These are phyloP conservation scores for Penicillium palitans DNA, from an alignment of 2,329 filamentous ascomycete genomes.

Conservation along the genomic window DNA sequence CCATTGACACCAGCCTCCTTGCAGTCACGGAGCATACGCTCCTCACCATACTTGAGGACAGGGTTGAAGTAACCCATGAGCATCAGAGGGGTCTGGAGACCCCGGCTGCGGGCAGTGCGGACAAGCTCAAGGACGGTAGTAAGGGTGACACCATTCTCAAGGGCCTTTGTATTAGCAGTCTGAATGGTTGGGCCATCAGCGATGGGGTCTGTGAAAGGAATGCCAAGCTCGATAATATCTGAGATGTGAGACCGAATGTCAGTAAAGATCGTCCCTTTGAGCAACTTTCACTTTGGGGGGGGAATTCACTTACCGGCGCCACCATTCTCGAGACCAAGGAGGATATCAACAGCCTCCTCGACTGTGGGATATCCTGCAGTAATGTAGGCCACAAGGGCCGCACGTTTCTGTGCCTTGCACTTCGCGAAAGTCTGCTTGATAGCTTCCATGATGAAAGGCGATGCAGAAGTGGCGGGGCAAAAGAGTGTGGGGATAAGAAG, in stretches of 20 bases:
- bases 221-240: constrained; percentile 94
- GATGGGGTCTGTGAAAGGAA: constrained; percentile 97
- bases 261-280: constrained; percentile 6
- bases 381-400: constrained; percentile 92
- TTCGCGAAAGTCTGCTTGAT: constrained; percentile 59
- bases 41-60: constrained; percentile 89
- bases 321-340: constrained; percentile 88
- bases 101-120: constrained; percentile 72
- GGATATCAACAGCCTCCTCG: constrained; percentile 77
- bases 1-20: constrained; percentile 85
- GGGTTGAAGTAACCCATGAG: constrained; percentile 99
- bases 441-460: constrained; percentile 47
- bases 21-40: constrained; percentile 80
- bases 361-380: constrained; percentile 87
- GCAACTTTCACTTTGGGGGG: background rate
- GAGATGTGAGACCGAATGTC: constrained; percentile 16
- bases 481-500: constrained; percentile 7
- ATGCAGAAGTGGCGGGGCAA: constrained; percentile 9
- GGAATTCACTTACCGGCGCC: constrained; percentile 67
- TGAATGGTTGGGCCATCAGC: constrained; percentile 97
- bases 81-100: constrained; percentile 78
- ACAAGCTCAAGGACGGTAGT: constrained; percentile 78
- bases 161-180: constrained; percentile 85
- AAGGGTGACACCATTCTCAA: constrained; percentile 85
- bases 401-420: constrained; percentile 61